phyloP scores from a whole-genome alignment of 1,284 basidiomycete genomes.

The Pterulicium gracile region DNA sequence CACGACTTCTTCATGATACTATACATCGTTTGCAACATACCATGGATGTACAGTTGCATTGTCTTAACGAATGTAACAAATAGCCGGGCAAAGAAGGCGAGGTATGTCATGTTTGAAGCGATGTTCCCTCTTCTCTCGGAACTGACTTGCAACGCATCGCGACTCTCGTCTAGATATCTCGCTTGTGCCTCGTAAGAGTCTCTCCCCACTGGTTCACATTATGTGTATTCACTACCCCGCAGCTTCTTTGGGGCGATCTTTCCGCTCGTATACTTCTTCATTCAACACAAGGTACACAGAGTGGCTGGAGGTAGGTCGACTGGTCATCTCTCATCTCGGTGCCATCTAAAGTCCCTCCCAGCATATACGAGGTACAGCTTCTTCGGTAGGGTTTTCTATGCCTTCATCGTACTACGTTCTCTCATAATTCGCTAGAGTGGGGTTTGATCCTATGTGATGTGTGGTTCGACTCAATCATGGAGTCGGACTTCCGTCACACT shows the following conservation, averaged over 20 bases:
- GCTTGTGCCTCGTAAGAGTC: no score
- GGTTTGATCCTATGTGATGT: slow-evolving; percentile 73
- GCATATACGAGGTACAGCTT: slow-evolving; percentile 82
- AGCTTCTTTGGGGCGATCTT: slow-evolving; percentile 65
- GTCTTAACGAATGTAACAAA: slow-evolving; percentile 37
- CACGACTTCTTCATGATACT: slow-evolving; percentile 88
- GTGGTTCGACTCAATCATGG: slow-evolving; percentile 60
- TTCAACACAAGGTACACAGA: slow-evolving; percentile 73
- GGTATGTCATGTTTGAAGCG: not conserved
- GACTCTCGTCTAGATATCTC: no score
- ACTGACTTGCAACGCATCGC: no score
- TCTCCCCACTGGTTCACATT: no score
- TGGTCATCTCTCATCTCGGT: slow-evolving; percentile 4
- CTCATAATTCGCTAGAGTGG: slow-evolving; percentile 55
- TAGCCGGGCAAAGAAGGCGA: not conserved
- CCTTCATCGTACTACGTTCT: no score
- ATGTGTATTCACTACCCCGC: slow-evolving; percentile 9
- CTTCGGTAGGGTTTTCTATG: slow-evolving; percentile 36
- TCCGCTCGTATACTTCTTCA: slow-evolving; percentile 76
- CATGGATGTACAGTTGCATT: slow-evolving; percentile 81
- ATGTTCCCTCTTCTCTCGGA: no score
- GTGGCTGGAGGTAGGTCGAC: slow-evolving; percentile 62
- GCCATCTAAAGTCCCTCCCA: slow-evolving; percentile 17
- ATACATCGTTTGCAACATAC: slow-evolving; percentile 72
- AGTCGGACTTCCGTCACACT: not conserved